Base-by-base conservation (phyloP, 352 stramenopile species). In the Pythium plurisporium region DNA sequence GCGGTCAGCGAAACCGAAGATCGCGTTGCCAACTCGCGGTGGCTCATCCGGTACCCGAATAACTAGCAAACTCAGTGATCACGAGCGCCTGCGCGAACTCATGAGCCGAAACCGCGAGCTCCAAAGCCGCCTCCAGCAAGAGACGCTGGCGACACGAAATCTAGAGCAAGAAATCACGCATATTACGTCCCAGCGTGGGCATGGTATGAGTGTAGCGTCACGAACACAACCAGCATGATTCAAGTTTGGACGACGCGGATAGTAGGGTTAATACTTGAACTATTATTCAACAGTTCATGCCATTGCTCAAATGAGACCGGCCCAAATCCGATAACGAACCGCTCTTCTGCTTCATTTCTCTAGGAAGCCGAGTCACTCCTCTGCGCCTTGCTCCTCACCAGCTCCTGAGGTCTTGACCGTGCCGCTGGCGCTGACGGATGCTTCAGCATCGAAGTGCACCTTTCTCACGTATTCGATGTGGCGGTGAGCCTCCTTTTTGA, bases 21-120 rank as follows among this genome's bases (percentile, higher is more conserved):
- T 38, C 33, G 33, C 33, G 33, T 38, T 38, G 15, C 33, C 15
- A 15, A 38, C 30, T 3, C 20, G n/a, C 19, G 43, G 30, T 27
- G 40, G 14, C 36, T 12, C 12, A 31, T 42, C 31, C 17, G 43
- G 5, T 19, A 54, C 22, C 40, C 22, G 7, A 23, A 40, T 7
- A 5, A 34, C 37, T 6, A 67, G 53, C 17, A 64, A 64, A 46
- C 26, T 67, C 3, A 61, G 37, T 23, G 81, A 91, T 36, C 82
- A 91, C 52, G 80, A 87, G 25, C 72, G 79, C 17, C 62, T 94
- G 19, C 79, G 81, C 3, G 69, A 74, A 42, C 67, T 94, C 17
- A 91, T 91, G 78, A 87, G 56, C 17, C 73, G 81, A 20, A 94
- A 94, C 61, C 81, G 79, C 15, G 81, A 90, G 37, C 60, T 94